Evolutionary conservation across 495 filamentous ascomycete species (phyloP).

Genomic region (Clohesyomyces aquaticus): DNA sequence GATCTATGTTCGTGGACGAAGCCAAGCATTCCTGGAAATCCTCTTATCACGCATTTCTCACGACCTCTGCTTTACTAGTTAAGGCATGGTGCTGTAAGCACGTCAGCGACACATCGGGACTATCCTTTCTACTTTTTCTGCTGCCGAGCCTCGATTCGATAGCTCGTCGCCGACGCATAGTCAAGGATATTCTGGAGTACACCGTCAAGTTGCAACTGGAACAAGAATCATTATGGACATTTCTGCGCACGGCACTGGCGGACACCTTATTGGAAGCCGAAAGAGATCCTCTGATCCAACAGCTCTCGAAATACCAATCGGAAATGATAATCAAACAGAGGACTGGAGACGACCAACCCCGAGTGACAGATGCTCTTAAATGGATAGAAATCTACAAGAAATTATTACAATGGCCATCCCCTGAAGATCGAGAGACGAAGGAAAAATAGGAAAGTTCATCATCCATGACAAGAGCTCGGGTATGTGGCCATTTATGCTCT

Average conservation of each 20-base stretch:
- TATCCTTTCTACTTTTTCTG: constrained; percentile 67
- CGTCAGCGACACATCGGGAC: constrained; percentile 75
- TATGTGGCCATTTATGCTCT: not conserved
- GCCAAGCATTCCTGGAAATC: constrained; percentile 2
- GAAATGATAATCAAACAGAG: not conserved
- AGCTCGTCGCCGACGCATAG: constrained; percentile 12
- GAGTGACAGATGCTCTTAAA: not conserved
- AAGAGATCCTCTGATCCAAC: constrained; percentile 4
- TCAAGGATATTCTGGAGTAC: constrained; percentile 49
- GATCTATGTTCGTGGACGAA: constrained; percentile 33
- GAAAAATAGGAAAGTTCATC: not conserved
- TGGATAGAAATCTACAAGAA: constrained; percentile 8
- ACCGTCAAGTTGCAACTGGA: constrained; percentile 53
- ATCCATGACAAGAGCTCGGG: not conserved
- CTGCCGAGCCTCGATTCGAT: constrained; percentile 43
- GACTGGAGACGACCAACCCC: not conserved
- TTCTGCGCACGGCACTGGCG: constrained; percentile 20
- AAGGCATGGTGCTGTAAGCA: constrained; percentile 64
- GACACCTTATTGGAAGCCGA: constrained; percentile 7
- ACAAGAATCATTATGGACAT: constrained; percentile 34
- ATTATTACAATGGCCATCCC: not conserved
- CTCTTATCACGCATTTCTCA: constrained; percentile 2
- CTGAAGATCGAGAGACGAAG: not conserved
- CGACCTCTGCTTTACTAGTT: not conserved
- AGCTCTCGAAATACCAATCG: constrained; percentile 4